Base-by-base conservation (phyloP, 2,329 filamentous ascomycete genomes). In the Pestalotiopsis sp. region DNA sequence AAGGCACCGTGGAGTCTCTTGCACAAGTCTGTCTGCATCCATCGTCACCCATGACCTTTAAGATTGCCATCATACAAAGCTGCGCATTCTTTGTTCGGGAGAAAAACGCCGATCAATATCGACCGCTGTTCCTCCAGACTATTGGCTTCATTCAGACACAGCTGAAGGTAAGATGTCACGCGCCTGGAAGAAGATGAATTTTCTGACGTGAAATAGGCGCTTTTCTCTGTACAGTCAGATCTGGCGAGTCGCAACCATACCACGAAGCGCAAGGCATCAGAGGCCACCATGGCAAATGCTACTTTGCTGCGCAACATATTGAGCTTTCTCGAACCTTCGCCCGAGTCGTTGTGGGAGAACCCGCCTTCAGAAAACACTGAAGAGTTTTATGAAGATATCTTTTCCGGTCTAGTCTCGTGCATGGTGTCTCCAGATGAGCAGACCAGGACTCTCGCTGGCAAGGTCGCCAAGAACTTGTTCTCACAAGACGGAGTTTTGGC, bases 51-150 rank as follows among this genome's bases (percentile, higher is more conserved):
- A 80, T 84, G 65, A 84, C 81, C 65, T 91, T 91, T 78, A 91
- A 90, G 76, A 83, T 91, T 60, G 87, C 90, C 9, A 83, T 88
- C 31, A 84, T 91, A 25, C 88, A 89, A 75, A 87, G 86, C 12
- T 91, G 89, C 72, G 85, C 86, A 49, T 87, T 91, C 75, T 90
- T 91, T 78, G 88, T 88, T 9, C 82, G 84, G 64, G 82, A 87
- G 68, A 78, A 81, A 4, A 81, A 86, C 70, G 76, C 84, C 12
- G 77, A 82, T 11, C 80, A 82, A 62, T 91, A 88, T 71, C 79
- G 83, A 52, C 82, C 82, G n/a, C 78, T 92, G 3, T 91, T 90
- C 74, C 77, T 81, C 5, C 84, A 84, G 27, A 84, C 86, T 3
- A 83, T 88, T 4, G 84, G 85, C 0, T 90, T 89, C 69, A 85